phyloP scores from a whole-genome alignment of 2,329 filamentous ascomycete species.

The Balansia obtecta region DNA sequence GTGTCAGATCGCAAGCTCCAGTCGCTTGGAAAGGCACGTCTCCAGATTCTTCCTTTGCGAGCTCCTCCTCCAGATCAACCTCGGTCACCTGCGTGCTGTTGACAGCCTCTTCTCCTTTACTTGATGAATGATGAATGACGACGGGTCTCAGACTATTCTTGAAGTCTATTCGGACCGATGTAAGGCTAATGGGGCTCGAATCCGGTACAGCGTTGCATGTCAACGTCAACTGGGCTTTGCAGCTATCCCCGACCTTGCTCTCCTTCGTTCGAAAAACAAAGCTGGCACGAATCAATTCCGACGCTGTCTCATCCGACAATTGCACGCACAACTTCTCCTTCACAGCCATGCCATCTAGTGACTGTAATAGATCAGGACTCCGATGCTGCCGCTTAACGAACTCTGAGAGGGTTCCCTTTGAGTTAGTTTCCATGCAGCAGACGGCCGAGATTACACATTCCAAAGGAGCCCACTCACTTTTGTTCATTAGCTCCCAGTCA shows the following conservation, averaged over 20 bases:
- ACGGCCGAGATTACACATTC: not conserved
- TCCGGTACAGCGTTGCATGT: conserved; percentile 41
- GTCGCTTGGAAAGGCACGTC: conserved; percentile 27
- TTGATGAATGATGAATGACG: conserved; percentile 30
- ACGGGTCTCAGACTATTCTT: conserved; percentile 45
- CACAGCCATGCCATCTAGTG: conserved; percentile 36
- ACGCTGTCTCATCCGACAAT: conserved; percentile 36
- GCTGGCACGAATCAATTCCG: conserved; percentile 41
- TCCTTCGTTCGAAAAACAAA: conserved; percentile 47
- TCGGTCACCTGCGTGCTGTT: conserved; percentile 9
- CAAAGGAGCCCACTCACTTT: conserved; percentile 28
- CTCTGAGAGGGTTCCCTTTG: conserved; percentile 20
- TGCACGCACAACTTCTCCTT: conserved; percentile 35
- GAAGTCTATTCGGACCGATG: conserved; percentile 40
- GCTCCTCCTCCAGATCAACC: conserved; percentile 19
- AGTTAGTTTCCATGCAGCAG: not conserved
- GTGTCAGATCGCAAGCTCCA: conserved; percentile 49
- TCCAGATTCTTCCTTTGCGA: conserved; percentile 11
- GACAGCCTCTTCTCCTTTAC: conserved; percentile 5
- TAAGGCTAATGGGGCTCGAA: conserved; percentile 38
- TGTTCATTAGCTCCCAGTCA: conserved; percentile 53
- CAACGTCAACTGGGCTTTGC: conserved; percentile 44
- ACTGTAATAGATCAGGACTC: conserved; percentile 48
- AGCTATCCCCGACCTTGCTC: conserved; percentile 48
- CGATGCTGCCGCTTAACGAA: conserved; percentile 43